These are phyloP conservation scores for Ganoderma lucidum DNA, from an alignment of 1,284 basidiomycete genomes.

Conservation along the genomic window DNA sequence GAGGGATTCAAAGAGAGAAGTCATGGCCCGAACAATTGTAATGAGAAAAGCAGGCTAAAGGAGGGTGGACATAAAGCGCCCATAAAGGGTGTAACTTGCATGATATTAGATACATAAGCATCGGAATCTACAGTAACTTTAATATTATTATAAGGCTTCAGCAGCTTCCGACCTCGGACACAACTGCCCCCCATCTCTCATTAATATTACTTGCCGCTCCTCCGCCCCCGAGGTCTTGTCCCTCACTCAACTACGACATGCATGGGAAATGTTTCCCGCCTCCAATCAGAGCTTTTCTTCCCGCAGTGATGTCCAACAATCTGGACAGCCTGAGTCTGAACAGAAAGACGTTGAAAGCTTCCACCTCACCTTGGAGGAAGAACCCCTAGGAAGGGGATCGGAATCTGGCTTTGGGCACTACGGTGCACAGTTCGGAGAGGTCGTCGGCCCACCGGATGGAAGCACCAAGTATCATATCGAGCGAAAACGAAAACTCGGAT, in stretches of 20 bases:
- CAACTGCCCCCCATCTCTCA: not conserved
- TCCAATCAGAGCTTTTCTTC: not conserved
- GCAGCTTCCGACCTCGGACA: no score
- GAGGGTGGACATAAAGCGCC: no score
- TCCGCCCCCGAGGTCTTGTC: no score
- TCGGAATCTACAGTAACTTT: not conserved
- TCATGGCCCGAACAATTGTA: slow-evolving; percentile 18
- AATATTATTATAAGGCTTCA: no score
- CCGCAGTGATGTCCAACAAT: not conserved
- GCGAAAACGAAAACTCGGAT: not conserved
- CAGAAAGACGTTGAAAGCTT: not conserved
- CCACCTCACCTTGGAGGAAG: not conserved
- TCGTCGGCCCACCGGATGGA: not conserved
- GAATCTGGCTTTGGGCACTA: not conserved
- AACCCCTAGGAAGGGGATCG: not conserved
- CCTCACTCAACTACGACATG: not conserved
- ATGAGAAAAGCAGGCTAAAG: no score
- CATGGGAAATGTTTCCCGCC: not conserved
- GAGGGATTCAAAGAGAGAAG: slow-evolving; percentile 49
- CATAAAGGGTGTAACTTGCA: not conserved
- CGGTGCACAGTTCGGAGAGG: not conserved
- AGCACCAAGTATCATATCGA: not conserved
- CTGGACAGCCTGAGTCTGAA: no score
- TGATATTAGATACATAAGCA: not conserved
- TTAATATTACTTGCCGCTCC: not conserved